Evolutionary conservation across 371 early-diverging fungal genomes (phyloP), one percentile per base, ranked within the genome.

Genomic region (Mortierella sp.): DNA sequence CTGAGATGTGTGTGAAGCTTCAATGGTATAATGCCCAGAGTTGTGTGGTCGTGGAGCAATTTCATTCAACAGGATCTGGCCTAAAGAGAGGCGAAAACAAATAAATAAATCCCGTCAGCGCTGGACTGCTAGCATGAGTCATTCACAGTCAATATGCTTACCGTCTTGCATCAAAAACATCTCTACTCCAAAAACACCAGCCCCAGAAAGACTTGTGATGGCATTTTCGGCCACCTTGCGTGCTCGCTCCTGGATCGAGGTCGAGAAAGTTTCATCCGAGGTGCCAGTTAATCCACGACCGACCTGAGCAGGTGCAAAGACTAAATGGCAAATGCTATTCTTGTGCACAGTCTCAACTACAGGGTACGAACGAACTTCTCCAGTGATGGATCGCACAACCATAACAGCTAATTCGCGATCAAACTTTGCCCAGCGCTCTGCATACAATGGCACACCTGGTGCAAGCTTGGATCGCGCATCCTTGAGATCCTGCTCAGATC

Each of bases 31-130:
- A 82, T 98, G 99, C 62, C 99, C 99, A 26, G 97, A 97, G 87
- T 98, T 98, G 86, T 98, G 99, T 42, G 99, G 98, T 22, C 99
- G 93, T 47, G 99, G 99, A 4, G 99, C 99, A 72, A 98, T 95
- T 83, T 98, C 99, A 83, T 98, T 98, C 76, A 98, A 83, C 15
- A 94, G 81, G 61, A 98, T 92, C 5, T 88, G 80, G 54, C 87
- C 91, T 91, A 64, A 31, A 13, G 31, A 17, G 29, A 29, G 22
- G 42, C 19, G 60, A 4, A 63, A 73, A 70, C 40, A 37, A 37
- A 37, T 37, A 37, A 37, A 37, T 37, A 37, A 37, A 37, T 37
- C 6, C 6, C 13, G 13, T 37, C 13, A 13, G 13, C 40, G 40
- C 40, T 13, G 13, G 55, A 28, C 55, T 55, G 29, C 23, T 17